Evolutionary conservation across 202 grass and related monocot species (phyloP), one percentile per base, ranked within the genome.

Genomic region (Schoenoplectus triqueter): DNA sequence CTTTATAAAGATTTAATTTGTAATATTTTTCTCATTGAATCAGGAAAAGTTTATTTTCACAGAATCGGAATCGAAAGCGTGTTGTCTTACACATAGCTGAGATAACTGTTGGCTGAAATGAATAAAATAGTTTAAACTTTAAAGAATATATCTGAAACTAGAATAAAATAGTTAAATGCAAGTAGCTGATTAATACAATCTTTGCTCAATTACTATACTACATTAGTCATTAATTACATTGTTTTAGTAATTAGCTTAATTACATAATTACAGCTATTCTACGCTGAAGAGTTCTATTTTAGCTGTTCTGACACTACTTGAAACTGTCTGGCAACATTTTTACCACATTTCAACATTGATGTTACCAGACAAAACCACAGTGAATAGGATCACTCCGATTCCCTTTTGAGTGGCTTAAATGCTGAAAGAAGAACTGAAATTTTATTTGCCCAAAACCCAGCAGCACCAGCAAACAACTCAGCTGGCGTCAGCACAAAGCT

Each of bases 371-470:
- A 5, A 49, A 2, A 13, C 5, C 69, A 41, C 64, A 49, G 17
- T 49, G 69, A 10, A 11, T 78, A 10, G 54, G 42, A 60, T 78
- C 74, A 40, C 21, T 78, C 86, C 62, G 74, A 80, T 78, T 87
- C 74, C 54, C 88, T 98, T 76, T 89, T 84, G 56, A 95, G 78
- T 17, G 95, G 95, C 88, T 87, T 98, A 88, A 98, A 94, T 14
- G 95, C 87, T 71, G 95, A 88, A 5, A 98, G 73, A 64, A 98
- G 77, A 82, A 93, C 91, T 50, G 87, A 77, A 78, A 93, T 61
- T 59, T 93, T 98, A 73, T 87, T 92, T 0, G 88, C 77, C 2
- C 91, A 87, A 84, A 98, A 98, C 7, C 95, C 90, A 20, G 89
- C 87, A 7, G 88, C 72, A 11, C 95, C 88, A 6, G 86, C 80